These are phyloP conservation scores for Cymbopogon citratus DNA, from an alignment of 176 grass and related monocot genomes.

Conservation along the genomic window DNA sequence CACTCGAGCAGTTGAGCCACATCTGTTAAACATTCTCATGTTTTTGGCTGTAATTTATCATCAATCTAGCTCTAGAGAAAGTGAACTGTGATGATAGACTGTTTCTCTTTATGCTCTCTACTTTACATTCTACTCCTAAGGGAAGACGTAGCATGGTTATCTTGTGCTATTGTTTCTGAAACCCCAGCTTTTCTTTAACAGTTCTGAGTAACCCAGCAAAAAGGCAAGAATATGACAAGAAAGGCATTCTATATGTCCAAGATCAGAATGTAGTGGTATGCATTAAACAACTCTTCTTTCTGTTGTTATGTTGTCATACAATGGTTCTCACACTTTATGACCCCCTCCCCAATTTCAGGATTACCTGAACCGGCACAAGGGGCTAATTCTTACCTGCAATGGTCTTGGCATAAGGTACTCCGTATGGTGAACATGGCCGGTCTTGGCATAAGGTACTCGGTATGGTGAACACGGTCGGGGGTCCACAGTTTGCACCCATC, in stretches of 20 bases:
- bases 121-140: not conserved
- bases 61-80: no score
- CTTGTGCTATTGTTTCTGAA: not conserved
- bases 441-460: constrained; percentile 64
- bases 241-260: constrained; percentile 66
- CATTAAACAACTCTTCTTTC: constrained; percentile 24
- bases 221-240: constrained; percentile 76
- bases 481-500: not conserved
- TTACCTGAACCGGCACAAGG: constrained; percentile 88
- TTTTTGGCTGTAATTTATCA: no score
- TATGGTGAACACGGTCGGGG: constrained; percentile 48
- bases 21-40: no score
- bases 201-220: constrained; percentile 88
- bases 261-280: constrained; percentile 77
- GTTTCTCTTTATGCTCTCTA: no score
- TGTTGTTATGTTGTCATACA: not conserved
- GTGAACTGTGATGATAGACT: no score
- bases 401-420: constrained; percentile 77
- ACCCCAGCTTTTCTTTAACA: constrained; percentile 31
- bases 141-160: not conserved
- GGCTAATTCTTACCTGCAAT: constrained; percentile 96
- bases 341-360: no score
- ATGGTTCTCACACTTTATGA: not conserved
- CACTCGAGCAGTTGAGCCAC: not conserved
- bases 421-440: constrained; percentile 46